phyloP scores from a whole-genome alignment of 345 rosid genomes.

The Dipteronia sinensis region DNA sequence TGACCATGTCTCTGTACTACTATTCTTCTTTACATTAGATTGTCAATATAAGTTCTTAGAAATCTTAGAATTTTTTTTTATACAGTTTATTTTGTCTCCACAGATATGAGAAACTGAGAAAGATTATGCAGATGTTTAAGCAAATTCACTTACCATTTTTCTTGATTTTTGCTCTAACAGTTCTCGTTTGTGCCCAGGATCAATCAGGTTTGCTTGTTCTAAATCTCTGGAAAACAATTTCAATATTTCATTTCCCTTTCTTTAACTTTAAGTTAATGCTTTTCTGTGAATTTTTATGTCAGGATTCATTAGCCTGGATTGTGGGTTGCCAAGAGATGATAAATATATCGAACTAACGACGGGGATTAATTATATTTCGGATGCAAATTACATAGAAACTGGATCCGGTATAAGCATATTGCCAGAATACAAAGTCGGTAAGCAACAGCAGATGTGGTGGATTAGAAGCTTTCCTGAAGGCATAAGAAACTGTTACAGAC shows the following conservation, averaged over 20 bases:
- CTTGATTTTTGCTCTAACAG: background rate
- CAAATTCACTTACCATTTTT: background rate
- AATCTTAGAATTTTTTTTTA: background rate
- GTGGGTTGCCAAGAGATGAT: conserved; percentile 31
- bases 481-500: conserved; percentile 40
- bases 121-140: background rate
- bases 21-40: background rate
- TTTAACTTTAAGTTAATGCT: background rate
- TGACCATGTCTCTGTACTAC: background rate
- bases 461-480: conserved; percentile 45
- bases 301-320: conserved; percentile 51
- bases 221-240: background rate
- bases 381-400: background rate
- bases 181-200: background rate
- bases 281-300: background rate
- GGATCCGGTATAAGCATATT: background rate
- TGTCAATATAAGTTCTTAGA: background rate
- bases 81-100: background rate
- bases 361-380: background rate
- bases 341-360: conserved; percentile 18
- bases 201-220: background rate
- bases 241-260: background rate
- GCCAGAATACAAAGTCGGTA: conserved; percentile 24
- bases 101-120: background rate
- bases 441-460: conserved; percentile 17